Evolutionary conservation across 345 rosid species (phyloP).

Genomic region (Eucalyptus decipiens): DNA sequence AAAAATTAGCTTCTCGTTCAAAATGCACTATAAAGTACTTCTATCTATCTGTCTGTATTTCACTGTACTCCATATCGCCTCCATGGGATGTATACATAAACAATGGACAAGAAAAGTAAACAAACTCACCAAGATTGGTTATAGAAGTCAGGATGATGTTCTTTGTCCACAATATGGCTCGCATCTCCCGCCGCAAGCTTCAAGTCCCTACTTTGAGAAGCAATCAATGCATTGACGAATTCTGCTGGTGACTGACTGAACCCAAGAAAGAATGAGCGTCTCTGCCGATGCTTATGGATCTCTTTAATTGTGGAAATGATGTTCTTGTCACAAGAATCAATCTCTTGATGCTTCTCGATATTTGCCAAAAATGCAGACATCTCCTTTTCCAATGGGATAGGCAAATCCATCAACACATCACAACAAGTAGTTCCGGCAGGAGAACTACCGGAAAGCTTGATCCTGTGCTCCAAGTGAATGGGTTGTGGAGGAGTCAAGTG

Average conservation of each 20-base stretch:
- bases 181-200: constrained; percentile 7
- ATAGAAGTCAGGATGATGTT: constrained; percentile 2
- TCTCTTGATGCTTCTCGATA: neutral
- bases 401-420: constrained; percentile 6
- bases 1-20: neutral
- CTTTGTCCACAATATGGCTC: neutral
- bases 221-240: constrained; percentile 1
- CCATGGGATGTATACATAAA: neutral
- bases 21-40: neutral
- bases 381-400: constrained; percentile 2
- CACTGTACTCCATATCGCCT: neutral
- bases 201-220: constrained; percentile 8
- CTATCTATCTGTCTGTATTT: neutral
- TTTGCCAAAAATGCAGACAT: neutral
- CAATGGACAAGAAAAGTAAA: neutral
- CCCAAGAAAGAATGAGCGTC: constrained; percentile 7
- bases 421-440: constrained; percentile 6
- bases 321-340: constrained; percentile 1
- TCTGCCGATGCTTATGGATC: neutral
- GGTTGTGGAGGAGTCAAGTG: constrained; percentile 3
- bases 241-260: constrained; percentile 12
- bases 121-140: constrained; percentile 1
- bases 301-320: neutral
- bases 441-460: constrained; percentile 9
- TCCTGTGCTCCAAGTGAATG: constrained; percentile 4